Percentiles rank a stretch among this genome's conserved stretches.
Conservation (phyloP, 768 basidiomycete species). For the Boletus pseudopeckii region DNA sequence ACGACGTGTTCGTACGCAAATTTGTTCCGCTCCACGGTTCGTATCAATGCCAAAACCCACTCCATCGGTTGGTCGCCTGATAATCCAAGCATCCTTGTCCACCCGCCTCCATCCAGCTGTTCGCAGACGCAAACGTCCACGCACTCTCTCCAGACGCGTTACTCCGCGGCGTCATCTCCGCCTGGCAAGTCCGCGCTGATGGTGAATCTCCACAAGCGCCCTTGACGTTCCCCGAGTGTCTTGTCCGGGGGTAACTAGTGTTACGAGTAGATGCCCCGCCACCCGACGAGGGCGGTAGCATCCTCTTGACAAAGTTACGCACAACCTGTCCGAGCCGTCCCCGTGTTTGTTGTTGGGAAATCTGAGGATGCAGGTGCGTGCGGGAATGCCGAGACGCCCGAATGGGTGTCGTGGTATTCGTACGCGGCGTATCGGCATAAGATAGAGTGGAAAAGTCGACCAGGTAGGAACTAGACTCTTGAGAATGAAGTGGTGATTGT, state of each 20-base stretch:
- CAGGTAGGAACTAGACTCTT: slow-evolving; percentile 5
- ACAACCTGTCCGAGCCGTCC: slow-evolving; percentile 22
- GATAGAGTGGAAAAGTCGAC: slow-evolving; percentile 16
- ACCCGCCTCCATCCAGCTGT: slow-evolving; percentile 3
- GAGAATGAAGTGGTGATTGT: slow-evolving; percentile 1
- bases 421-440: not conserved
- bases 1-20: not conserved
- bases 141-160: slow-evolving; percentile 12
- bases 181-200: not conserved
- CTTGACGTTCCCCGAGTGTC: not conserved
- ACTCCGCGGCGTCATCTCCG: slow-evolving; percentile 15
- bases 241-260: not conserved
- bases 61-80: slow-evolving; percentile 18
- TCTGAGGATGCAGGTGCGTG: not conserved
- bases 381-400: not conserved
- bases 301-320: slow-evolving; percentile 21
- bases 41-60: slow-evolving; percentile 19
- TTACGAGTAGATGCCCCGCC: not conserved
- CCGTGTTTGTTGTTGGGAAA: not conserved
- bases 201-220: not conserved
- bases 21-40: too few relatives aligned
- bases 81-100: slow-evolving; percentile 2
- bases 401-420: not conserved
- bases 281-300: slow-evolving; percentile 14
- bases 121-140: slow-evolving; percentile 21